Conservation (phyloP, 2,329 filamentous ascomycete species). For the Fonsecaea nubica region DNA sequence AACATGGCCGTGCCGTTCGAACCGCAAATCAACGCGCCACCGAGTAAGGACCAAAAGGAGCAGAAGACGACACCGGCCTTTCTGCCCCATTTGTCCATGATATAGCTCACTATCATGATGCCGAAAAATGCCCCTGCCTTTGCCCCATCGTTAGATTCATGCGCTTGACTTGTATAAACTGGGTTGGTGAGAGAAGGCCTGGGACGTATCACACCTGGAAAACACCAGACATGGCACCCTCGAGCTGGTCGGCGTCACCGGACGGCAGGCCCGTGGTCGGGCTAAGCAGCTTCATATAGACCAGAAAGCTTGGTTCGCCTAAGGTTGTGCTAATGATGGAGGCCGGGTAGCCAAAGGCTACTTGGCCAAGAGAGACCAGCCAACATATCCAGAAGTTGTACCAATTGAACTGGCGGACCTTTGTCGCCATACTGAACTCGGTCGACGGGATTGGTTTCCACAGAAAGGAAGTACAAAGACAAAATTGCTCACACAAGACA, state of each 20-base stretch:
- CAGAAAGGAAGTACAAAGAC: neutral
- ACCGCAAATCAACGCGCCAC: constrained; percentile 27
- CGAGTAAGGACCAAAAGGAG: constrained; percentile 25
- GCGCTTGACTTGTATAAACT: constrained; percentile 3
- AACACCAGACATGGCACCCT: constrained; percentile 30
- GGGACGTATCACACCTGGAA: neutral
- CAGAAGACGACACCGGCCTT: constrained; percentile 54
- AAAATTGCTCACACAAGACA: neutral
- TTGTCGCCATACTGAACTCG: constrained; percentile 20
- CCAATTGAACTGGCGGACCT: constrained; percentile 23
- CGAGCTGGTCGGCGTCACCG: neutral
- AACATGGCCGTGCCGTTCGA: constrained; percentile 25
- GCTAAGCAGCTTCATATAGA: constrained; percentile 35
- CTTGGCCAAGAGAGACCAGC: constrained; percentile 29
- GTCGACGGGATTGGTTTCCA: neutral
- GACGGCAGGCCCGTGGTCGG: constrained; percentile 13
- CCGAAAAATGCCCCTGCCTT: constrained; percentile 30
- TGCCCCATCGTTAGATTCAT: constrained; percentile 7
- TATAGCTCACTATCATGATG: constrained; percentile 31
- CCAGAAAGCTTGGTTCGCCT: constrained; percentile 54
- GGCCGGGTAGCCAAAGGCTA: constrained; percentile 33
- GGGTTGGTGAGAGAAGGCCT: neutral
- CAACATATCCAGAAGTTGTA: constrained; percentile 34
- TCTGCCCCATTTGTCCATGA: constrained; percentile 59
- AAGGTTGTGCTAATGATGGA: constrained; percentile 32